Conservation (phyloP, 2,329 filamentous ascomycete genomes). For the Thielaviopsis populi region DNA sequence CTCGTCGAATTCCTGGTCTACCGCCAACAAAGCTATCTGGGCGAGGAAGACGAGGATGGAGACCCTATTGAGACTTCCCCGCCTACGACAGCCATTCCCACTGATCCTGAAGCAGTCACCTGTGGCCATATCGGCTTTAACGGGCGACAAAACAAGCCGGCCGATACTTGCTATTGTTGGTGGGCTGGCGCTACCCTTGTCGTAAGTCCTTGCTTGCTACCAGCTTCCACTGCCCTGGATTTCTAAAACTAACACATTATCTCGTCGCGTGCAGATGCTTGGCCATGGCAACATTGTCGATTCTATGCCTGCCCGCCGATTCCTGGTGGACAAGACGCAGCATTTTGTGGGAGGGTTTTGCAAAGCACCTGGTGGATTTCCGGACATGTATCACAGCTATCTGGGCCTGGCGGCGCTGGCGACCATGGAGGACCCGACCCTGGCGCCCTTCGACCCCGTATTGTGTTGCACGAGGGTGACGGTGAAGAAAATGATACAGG, state of each 20-base stretch:
- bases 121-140: constrained; percentile 59
- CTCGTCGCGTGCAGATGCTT: constrained; percentile 35
- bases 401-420: constrained; percentile 70
- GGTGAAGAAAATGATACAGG: constrained; percentile 34
- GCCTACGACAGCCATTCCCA: constrained; percentile 8
- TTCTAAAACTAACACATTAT: constrained; percentile 3
- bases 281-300: constrained; percentile 44
- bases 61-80: constrained; percentile 18
- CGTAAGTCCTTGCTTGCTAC: constrained; percentile 27
- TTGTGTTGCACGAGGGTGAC: constrained; percentile 58
- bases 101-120: constrained; percentile 4
- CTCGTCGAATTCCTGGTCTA: constrained; percentile 43
- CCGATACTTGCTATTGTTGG: constrained; percentile 92
- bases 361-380: constrained; percentile 52
- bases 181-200: constrained; percentile 61
- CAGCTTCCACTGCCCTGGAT: constrained; percentile 24
- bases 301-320: constrained; percentile 43
- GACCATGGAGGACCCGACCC: constrained; percentile 51
- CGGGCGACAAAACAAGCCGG: constrained; percentile 76
- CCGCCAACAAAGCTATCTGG: constrained; percentile 48
- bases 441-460: constrained; percentile 58
- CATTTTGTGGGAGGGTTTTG: constrained; percentile 72
- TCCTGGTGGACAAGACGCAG: constrained; percentile 73
- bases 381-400: constrained; percentile 78
- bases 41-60: constrained; percentile 32